phyloP scores from a whole-genome alignment of 331 rosid genomes.

The Erythrophleum ivorense region DNA sequence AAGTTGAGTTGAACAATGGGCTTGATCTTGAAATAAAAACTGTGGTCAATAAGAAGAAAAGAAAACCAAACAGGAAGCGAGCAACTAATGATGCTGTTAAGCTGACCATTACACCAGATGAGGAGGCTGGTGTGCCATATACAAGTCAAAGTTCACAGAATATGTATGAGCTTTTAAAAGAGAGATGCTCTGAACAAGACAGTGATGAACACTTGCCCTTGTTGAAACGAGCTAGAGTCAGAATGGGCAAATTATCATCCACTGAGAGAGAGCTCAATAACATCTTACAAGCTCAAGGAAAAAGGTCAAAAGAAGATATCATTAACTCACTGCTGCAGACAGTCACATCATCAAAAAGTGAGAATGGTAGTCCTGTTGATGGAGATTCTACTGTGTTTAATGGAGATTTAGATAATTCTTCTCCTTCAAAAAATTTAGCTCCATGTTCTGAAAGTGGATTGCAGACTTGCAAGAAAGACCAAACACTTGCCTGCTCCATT shows the following conservation, averaged over 20 bases:
- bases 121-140: constrained; percentile 53
- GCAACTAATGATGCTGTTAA: constrained; percentile 55
- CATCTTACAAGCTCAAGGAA: constrained; percentile 50
- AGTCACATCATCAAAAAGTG: constrained; percentile 51
- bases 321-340: constrained; percentile 42
- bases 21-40: constrained; percentile 71
- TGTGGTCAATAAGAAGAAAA: constrained; percentile 74
- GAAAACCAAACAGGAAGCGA: constrained; percentile 84
- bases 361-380: constrained; percentile 51
- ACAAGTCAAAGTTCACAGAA: constrained; percentile 56
- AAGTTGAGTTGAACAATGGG: constrained; percentile 61
- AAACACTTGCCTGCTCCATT: constrained; percentile 60
- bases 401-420: constrained; percentile 48
- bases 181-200: constrained; percentile 67
- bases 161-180: constrained; percentile 52
- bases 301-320: constrained; percentile 51
- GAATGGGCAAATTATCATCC: constrained; percentile 79
- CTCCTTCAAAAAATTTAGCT: constrained; percentile 54
- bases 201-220: constrained; percentile 96
- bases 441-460: constrained; percentile 46
- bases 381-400: constrained; percentile 47
- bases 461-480: constrained; percentile 67
- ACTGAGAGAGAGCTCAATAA: constrained; percentile 58
- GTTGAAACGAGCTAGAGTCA: constrained; percentile 92
- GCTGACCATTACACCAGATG: constrained; percentile 48